A percentile compares a stretch with the other conserved stretches of the same genome.
Conservation (phyloP, 75 land plant species). For the Adiantum capillusveneris region DNA sequence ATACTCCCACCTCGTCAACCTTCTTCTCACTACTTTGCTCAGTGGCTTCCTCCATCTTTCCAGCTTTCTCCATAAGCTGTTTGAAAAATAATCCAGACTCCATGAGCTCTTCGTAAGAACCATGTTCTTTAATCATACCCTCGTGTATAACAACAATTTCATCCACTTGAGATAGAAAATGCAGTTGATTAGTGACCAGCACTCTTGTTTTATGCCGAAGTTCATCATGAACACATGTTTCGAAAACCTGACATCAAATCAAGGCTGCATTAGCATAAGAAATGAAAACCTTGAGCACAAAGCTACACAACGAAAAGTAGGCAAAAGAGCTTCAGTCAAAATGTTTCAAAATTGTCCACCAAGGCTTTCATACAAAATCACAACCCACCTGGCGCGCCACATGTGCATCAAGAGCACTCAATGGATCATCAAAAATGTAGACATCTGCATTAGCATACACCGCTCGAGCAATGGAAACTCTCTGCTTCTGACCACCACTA, state of each 20-base stretch:
- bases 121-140: conserved; percentile 87
- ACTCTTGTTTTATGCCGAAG: conserved; percentile 75
- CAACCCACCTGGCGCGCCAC: conserved; percentile 74
- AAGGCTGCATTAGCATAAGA: conserved; percentile 3
- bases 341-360: too few species aligned
- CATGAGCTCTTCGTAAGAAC: conserved; percentile 79
- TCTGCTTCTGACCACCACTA: conserved; percentile 97
- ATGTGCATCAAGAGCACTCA: conserved; percentile 97
- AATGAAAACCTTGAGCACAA: neutral
- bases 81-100: conserved; percentile 62
- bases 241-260: conserved; percentile 59
- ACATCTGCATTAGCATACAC: conserved; percentile 91
- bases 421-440: conserved; percentile 89
- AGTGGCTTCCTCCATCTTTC: conserved; percentile 71
- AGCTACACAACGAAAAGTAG: too few species aligned
- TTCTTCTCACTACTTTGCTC: conserved; percentile 31
- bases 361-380: neutral
- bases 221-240: conserved; percentile 74
- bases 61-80: conserved; percentile 97
- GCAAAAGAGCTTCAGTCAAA: too few species aligned
- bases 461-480: conserved; percentile 96
- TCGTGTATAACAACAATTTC: conserved; percentile 71
- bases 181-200: conserved; percentile 93
- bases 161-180: conserved; percentile 93
- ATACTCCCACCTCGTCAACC: conserved; percentile 8